phyloP scores from a whole-genome alignment of 2,329 filamentous ascomycete species.

The Penicillium nordicum region DNA sequence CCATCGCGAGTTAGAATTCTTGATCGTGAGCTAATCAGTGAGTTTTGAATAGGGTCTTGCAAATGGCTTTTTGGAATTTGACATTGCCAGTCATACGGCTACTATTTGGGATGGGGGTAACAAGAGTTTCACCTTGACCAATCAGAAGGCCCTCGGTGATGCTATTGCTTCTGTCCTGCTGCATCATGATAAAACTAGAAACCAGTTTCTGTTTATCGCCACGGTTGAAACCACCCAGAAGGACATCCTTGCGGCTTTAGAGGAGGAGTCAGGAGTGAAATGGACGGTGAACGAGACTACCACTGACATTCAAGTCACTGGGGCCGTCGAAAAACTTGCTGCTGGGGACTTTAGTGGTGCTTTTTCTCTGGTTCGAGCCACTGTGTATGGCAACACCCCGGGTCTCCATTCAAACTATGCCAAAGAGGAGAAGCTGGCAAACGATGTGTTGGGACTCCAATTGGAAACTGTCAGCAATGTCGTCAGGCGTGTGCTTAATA shows the following conservation, averaged over 20 bases:
- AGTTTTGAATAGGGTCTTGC: conserved; percentile 42
- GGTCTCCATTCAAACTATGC: conserved; percentile 24
- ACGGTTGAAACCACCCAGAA: conserved; percentile 59
- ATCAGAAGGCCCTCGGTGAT: conserved; percentile 50
- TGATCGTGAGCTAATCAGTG: background rate
- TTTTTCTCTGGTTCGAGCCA: conserved; percentile 23
- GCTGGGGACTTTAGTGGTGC: conserved; percentile 24
- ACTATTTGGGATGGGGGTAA: conserved; percentile 58
- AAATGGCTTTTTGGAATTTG: conserved; percentile 52
- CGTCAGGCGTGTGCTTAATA: conserved; percentile 6
- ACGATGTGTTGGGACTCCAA: conserved; percentile 21
- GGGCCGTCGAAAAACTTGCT: conserved; percentile 17
- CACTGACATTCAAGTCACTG: conserved; percentile 22
- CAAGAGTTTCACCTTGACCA: conserved; percentile 51
- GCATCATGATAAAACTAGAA: conserved; percentile 51
- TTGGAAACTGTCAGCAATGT: conserved; percentile 21
- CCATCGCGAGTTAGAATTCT: background rate
- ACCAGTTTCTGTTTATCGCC: conserved; percentile 57
- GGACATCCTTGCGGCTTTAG: conserved; percentile 52
- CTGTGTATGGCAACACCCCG: conserved; percentile 17
- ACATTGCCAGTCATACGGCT: conserved; percentile 49
- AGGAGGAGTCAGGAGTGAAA: conserved; percentile 52
- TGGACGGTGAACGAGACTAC: conserved; percentile 48
- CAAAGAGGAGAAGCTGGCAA: conserved; percentile 22
- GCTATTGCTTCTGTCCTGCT: conserved; percentile 52